Evolutionary conservation across 1,139 yeast genomes (phyloP).

Genomic region (Candida albicans): DNA sequence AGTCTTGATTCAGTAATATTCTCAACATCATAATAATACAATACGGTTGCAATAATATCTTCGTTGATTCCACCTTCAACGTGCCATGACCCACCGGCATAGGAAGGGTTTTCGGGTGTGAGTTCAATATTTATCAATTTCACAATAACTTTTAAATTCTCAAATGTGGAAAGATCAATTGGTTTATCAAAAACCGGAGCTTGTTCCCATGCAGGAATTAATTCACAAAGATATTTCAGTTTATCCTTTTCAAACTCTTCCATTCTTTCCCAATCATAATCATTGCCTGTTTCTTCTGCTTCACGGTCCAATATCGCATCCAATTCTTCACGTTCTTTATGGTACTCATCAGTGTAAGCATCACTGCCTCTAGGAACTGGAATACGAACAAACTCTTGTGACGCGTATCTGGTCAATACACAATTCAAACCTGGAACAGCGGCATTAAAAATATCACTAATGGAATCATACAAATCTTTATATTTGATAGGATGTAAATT

Average conservation of each 20-base stretch:
- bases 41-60: constrained; percentile 42
- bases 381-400: constrained; percentile 20
- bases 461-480: constrained; percentile 25
- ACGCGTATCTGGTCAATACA: constrained; percentile 24
- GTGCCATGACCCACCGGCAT: constrained; percentile 48
- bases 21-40: constrained; percentile 44
- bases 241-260: constrained; percentile 15
- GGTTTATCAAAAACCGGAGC: constrained; percentile 19
- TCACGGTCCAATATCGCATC: constrained; percentile 11
- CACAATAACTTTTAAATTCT: constrained; percentile 36
- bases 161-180: constrained; percentile 21
- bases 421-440: constrained; percentile 33
- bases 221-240: constrained; percentile 16
- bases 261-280: constrained; percentile 10
- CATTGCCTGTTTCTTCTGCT: constrained; percentile 9
- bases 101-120: constrained; percentile 41
- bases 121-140: constrained; percentile 44
- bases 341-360: constrained; percentile 20
- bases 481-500: constrained; percentile 36
- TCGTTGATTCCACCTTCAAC: constrained; percentile 46
- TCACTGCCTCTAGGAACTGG: constrained; percentile 16
- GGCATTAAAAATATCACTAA: constrained; percentile 29
- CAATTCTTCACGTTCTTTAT: constrained; percentile 8
- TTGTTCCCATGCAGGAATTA: constrained; percentile 16
- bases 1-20: constrained; percentile 39